Conservation (phyloP, 75 land plant genomes). For the Cupressus sempervirens region DNA sequence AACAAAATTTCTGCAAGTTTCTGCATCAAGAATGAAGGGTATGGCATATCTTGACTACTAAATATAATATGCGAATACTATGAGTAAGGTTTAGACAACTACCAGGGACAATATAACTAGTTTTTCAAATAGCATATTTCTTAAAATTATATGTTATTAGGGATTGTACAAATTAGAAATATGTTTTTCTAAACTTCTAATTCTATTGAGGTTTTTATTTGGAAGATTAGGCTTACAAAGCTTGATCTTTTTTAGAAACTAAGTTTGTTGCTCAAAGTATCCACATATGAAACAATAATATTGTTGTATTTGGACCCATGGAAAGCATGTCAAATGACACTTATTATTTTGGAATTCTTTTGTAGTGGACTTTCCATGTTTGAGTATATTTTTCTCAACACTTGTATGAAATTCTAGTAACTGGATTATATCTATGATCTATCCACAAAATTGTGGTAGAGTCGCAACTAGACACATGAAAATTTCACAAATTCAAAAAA, state of each 20-base stretch:
- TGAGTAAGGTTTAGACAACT: background rate
- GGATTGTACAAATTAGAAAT: background rate
- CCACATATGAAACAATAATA: constrained; percentile 75
- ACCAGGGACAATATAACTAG: background rate
- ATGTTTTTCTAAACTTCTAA: background rate
- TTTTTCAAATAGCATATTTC: background rate
- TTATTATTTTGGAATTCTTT: constrained; percentile 34
- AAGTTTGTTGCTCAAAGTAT: constrained; percentile 88
- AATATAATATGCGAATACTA: too few relatives aligned
- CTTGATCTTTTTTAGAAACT: constrained; percentile 38
- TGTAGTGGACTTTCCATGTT: background rate
- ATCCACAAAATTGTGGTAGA: too few relatives aligned
- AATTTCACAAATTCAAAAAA: too few relatives aligned
- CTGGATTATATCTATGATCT: too few relatives aligned
- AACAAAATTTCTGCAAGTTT: constrained; percentile 99
- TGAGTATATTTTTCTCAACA: background rate
- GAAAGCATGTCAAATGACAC: constrained; percentile 99
- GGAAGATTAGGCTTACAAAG: too few relatives aligned
- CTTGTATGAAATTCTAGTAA: too few relatives aligned
- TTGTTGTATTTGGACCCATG: constrained; percentile 96
- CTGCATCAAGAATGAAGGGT: constrained; percentile 98
- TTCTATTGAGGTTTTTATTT: too few relatives aligned
- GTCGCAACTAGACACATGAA: too few relatives aligned
- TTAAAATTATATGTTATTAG: background rate
- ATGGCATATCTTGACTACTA: background rate